Conservation (phyloP, 345 rosid species). For the Lepidium didymum region DNA sequence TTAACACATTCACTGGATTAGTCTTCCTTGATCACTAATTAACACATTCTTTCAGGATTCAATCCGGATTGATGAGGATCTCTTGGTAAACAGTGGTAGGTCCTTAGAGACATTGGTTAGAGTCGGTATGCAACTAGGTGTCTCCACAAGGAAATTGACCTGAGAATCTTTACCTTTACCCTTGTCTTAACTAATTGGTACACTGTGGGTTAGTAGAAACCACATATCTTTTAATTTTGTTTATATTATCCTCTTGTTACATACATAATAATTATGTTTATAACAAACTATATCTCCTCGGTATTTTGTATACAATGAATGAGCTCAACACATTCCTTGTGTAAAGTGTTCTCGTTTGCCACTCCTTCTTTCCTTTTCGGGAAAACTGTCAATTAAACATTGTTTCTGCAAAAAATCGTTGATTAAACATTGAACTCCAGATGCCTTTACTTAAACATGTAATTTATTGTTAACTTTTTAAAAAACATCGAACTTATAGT, state of each 20-base stretch:
- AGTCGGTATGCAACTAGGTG: constrained; percentile 79
- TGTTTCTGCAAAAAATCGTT: too few relatives aligned
- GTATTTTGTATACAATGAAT: not conserved
- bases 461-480: too few relatives aligned
- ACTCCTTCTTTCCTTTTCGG: not conserved
- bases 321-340: not conserved
- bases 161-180: not conserved
- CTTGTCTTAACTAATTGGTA: not conserved
- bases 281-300: not conserved
- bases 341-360: not conserved
- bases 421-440: too few relatives aligned
- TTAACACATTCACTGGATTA: not conserved
- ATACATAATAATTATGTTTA: not conserved
- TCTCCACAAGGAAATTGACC: constrained; percentile 34
- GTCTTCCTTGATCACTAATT: not conserved
- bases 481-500: too few relatives aligned
- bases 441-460: too few relatives aligned
- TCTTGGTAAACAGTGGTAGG: constrained; percentile 62
- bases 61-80: constrained; percentile 64
- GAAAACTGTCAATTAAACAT: too few relatives aligned
- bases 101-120: constrained; percentile 82
- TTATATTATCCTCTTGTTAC: not conserved
- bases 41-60: constrained; percentile 41
- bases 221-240: not conserved
- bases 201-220: not conserved